Percentiles rank a stretch among this genome's conserved stretches.
phyloP scores from a whole-genome alignment of 2,329 filamentous ascomycete species.

The Chrysoporthe austroafricana region DNA sequence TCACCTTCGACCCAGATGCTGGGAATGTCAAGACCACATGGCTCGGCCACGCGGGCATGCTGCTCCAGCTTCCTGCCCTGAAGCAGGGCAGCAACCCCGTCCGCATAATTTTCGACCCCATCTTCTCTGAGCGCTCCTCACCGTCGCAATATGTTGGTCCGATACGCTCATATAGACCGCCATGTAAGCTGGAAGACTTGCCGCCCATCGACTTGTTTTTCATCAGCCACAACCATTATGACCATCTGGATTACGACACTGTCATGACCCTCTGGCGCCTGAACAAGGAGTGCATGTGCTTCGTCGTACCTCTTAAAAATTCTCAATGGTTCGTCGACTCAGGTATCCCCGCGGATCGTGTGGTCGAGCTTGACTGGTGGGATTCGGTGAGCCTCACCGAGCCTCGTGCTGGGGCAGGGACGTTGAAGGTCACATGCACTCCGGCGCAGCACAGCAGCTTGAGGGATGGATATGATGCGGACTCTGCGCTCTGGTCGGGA shows the following conservation, averaged over 20 bases:
- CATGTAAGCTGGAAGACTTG: conserved; percentile 52
- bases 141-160: conserved; percentile 52
- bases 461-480: conserved; percentile 60
- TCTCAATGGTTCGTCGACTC: conserved; percentile 65
- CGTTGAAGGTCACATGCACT: conserved; percentile 64
- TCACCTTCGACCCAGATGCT: conserved; percentile 27
- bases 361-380: conserved; percentile 79
- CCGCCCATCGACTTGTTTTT: conserved; percentile 55
- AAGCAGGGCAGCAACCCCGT: conserved; percentile 35
- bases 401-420: conserved; percentile 29
- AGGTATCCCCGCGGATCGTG: conserved; percentile 49
- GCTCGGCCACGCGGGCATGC: conserved; percentile 76
- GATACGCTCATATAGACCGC: conserved; percentile 54
- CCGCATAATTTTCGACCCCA: conserved; percentile 55
- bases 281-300: conserved; percentile 48
- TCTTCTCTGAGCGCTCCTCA: conserved; percentile 48
- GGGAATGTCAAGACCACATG: conserved; percentile 58
- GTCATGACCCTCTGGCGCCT: conserved; percentile 46
- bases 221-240: conserved; percentile 61
- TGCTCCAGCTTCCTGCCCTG: conserved; percentile 65
- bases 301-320: conserved; percentile 70
- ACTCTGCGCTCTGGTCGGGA: conserved; percentile 68
- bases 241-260: conserved; percentile 54
- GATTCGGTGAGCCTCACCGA: conserved; percentile 48
- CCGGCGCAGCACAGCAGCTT: conserved; percentile 71